phyloP scores from a whole-genome alignment of 352 stramenopile species.

The Phytopythium chamaehyphon region DNA sequence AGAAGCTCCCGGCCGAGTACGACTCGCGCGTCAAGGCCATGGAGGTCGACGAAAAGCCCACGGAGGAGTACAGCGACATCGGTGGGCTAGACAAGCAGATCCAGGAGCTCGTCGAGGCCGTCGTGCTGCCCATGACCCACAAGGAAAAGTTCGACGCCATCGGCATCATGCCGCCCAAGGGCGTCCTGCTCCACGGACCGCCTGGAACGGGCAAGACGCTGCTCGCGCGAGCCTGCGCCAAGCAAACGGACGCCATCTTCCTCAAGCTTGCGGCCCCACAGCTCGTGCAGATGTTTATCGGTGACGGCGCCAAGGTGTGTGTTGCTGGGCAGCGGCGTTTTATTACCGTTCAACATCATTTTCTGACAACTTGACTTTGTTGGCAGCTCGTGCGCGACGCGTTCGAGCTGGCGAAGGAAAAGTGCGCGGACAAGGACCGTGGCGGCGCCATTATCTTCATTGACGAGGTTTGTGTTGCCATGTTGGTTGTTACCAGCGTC shows the following conservation, averaged over 20 bases:
- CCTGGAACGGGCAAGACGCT: constrained; percentile 98
- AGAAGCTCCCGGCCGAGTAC: constrained; percentile 98
- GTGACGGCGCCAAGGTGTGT: constrained; percentile 92
- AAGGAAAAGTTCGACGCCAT: constrained; percentile 98
- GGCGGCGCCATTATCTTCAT: constrained; percentile 99
- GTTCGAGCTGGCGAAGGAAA: constrained; percentile 95
- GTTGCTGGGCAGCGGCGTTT: neutral
- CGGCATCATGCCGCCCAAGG: constrained; percentile 96
- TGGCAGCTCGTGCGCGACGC: constrained; percentile 95
- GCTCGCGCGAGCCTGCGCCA: constrained; percentile 96
- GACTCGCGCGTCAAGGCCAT: constrained; percentile 98
- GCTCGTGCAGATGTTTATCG: constrained; percentile 99
- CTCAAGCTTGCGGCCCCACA: constrained; percentile 98
- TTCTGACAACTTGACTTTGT: neutral
- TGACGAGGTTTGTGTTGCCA: constrained; percentile 85
- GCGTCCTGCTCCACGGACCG: constrained; percentile 94
- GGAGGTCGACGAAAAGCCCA: constrained; percentile 94
- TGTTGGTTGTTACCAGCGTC: too few relatives aligned
- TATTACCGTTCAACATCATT: too few relatives aligned
- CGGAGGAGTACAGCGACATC: constrained; percentile 95
- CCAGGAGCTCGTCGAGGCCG: constrained; percentile 97
- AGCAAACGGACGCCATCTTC: constrained; percentile 98
- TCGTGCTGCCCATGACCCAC: constrained; percentile 98
- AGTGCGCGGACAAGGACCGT: constrained; percentile 87
- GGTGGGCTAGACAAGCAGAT: constrained; percentile 98